A percentile compares a stretch with the other conserved stretches of the same genome.
phyloP scores from a whole-genome alignment of 805 yeast genomes.

The Starmerella davenportii region DNA sequence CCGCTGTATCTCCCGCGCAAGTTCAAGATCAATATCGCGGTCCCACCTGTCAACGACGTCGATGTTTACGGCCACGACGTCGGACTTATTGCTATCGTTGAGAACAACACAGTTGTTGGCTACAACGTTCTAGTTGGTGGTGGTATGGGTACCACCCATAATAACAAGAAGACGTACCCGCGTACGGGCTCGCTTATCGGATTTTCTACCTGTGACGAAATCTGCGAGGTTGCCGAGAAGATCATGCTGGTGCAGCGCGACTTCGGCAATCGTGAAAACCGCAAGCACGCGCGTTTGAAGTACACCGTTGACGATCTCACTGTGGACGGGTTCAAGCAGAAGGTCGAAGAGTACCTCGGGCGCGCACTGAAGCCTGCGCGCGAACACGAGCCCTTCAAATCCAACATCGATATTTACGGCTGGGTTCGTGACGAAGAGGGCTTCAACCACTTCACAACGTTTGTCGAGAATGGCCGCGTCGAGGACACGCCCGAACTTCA shows the following conservation, averaged over 20 bases:
- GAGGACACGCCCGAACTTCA: constrained; percentile 83
- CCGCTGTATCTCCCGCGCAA: constrained; percentile 82
- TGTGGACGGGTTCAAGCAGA: constrained; percentile 59
- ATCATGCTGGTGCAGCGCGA: constrained; percentile 90
- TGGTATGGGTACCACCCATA: constrained; percentile 98
- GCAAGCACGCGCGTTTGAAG: constrained; percentile 95
- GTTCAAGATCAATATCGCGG: constrained; percentile 84
- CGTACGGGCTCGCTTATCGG: constrained; percentile 84
- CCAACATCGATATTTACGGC: constrained; percentile 82
- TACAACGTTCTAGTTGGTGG: constrained; percentile 88
- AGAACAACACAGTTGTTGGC: constrained; percentile 44
- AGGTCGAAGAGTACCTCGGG: constrained; percentile 74
- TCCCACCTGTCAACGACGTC: constrained; percentile 91
- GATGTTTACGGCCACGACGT: constrained; percentile 93
- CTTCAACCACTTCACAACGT: constrained; percentile 76
- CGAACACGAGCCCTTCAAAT: constrained; percentile 51
- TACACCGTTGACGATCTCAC: constrained; percentile 90
- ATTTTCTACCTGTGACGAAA: constrained; percentile 46
- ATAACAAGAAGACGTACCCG: constrained; percentile 91
- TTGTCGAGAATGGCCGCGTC: constrained; percentile 90
- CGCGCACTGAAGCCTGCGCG: constrained; percentile 50
- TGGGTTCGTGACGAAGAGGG: constrained; percentile 73
- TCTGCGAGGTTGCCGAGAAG: constrained; percentile 69
- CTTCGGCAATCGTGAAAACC: constrained; percentile 81
- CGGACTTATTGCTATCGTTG: constrained; percentile 73